Percentiles rank a stretch among this genome's conserved stretches.
Conservation (phyloP, 257 asterid species). For the Capsicum chinense region DNA sequence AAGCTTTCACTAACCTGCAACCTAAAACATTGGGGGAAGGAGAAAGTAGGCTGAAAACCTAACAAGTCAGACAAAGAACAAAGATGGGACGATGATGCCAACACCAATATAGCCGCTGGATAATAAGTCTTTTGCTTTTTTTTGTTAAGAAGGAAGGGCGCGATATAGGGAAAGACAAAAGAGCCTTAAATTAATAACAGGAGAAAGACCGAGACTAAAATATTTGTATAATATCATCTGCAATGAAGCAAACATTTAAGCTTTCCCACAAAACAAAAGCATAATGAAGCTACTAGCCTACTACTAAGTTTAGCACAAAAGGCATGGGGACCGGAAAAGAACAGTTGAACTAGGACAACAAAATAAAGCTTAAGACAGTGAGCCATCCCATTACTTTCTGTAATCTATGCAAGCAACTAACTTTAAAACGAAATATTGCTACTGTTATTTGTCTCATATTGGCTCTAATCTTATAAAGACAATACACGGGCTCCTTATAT, state of each 20-base stretch:
- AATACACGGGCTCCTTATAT: background rate
- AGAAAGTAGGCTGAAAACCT: background rate
- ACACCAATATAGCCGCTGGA: no score
- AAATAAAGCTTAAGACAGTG: background rate
- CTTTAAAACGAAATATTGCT: background rate
- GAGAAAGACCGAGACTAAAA: background rate
- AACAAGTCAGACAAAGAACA: no score
- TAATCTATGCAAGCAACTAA: background rate
- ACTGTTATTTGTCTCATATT: background rate
- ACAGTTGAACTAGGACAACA: background rate
- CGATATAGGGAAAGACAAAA: background rate
- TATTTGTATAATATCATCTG: background rate
- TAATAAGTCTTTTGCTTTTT: no score
- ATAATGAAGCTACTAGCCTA: background rate
- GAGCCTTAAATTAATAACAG: background rate
- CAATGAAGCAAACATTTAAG: background rate
- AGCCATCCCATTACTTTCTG: background rate
- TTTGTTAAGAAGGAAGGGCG: background rate
- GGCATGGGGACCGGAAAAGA: background rate
- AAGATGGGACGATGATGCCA: no score
- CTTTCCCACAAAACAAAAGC: background rate
- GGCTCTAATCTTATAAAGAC: constrained; percentile 13
- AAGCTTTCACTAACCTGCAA: no score
- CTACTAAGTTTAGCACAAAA: background rate
- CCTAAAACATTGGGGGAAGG: no score